Conservation (phyloP, 257 asterid species). For the Solanum bulbocastanum region DNA sequence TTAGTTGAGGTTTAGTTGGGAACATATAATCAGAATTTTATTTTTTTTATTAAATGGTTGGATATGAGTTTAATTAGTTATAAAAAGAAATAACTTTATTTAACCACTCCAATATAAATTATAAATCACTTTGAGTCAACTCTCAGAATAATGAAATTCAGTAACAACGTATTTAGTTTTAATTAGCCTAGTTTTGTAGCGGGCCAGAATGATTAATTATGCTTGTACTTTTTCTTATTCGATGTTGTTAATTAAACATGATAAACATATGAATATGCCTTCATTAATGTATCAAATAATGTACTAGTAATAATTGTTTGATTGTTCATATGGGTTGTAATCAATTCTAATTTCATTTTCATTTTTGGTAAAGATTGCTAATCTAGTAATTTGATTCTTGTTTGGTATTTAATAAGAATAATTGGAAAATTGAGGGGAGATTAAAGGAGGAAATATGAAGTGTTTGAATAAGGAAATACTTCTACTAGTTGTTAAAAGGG, state of each 20-base stretch:
- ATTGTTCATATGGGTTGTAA: not conserved
- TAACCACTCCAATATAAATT: not conserved
- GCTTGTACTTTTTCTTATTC: not conserved
- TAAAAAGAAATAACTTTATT: not conserved
- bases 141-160: not conserved
- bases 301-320: not conserved
- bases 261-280: not conserved
- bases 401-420: too few relatives aligned
- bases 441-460: too few relatives aligned
- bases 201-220: not conserved
- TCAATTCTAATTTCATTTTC: not conserved
- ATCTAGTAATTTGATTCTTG: too few relatives aligned
- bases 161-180: not conserved
- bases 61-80: not conserved
- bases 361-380: not conserved
- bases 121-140: not conserved
- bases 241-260: not conserved
- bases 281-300: not conserved
- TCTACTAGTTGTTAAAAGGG: too few relatives aligned
- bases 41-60: not conserved
- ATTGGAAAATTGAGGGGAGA: too few relatives aligned
- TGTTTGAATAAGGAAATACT: too few relatives aligned
- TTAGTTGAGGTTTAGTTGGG: conserved; percentile 37
- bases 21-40: not conserved
- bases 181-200: not conserved